Base-by-base conservation (phyloP, 768 basidiomycete species). In the Glaciozyma antarctica region DNA sequence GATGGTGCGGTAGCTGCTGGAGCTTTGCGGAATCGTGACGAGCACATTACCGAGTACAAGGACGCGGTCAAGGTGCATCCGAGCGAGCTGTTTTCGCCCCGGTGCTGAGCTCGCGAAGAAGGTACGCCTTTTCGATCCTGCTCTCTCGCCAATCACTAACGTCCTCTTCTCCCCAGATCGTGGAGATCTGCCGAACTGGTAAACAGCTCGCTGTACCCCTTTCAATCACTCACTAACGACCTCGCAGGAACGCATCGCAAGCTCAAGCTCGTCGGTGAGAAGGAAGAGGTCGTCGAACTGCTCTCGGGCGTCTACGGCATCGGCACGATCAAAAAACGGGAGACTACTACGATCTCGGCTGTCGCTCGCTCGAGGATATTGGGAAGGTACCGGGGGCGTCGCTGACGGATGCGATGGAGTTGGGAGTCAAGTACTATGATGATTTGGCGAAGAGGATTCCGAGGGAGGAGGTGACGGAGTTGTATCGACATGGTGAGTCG, bases 371-470 rank as follows among this genome's bases (percentile, higher is more conserved):
- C 53, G 57, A 64, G 17, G 63, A 64, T 24, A 26, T 68, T 1
- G 15, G 41, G 10, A n/a, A 19, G 38, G 38, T 15, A 12, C 38
- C 38, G 5, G 38, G 38, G 19, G 17, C 3, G 43, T 54, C 22
- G 17, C 30, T 68, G 8, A 38, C 34, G 17, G 9, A 28, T 1
- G 51, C 47, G 1, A 32, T 53, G 28, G 30, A 72, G 63, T 67
- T 76, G 52, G 78, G 78, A 2, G 60, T 78, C 32, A 32, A 71
- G 48, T 71, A 75, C 21, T 77, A 77, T 63, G 76, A 77, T n/a
- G 77, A 78, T 62, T 63, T 78, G 22, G 71, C 71, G 5, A 58
- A 69, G 26, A 72, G 78, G 0, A 78, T 78, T 13, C 78, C 77
- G 9, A 70, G 78, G 26, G 67, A 66, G 2, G 78, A 78, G 58